Base-by-base conservation (phyloP, 139 green algal species). In the Volvox reticuliferus region DNA sequence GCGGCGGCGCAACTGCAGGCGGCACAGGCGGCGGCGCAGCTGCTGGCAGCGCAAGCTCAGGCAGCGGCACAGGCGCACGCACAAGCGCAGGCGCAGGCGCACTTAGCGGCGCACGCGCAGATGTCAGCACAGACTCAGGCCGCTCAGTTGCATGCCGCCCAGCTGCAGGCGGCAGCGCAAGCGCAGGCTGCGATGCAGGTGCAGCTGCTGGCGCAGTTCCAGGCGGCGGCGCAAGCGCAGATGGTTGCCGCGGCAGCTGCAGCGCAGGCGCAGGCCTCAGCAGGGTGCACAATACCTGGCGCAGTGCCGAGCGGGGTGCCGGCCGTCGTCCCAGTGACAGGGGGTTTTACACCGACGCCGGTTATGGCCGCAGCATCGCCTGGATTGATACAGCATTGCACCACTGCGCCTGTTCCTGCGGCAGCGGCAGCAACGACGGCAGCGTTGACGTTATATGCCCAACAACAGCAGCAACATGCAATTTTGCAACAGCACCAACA, bases 1-100 rank as follows among this genome's bases (percentile, higher is more conserved):
- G 78, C 78, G 36, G 78, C 78, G 32, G 78, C 78, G 75, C 75
- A 81, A 35, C 61, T 82, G 73, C 22, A 83, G 80, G 80, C 80
- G 82, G 82, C 63, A 0, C 33, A 79, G 63, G 82, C 65, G 63
- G 33, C 35, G 20, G 82, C 82, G 33, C 63, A 79, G 63, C 14
- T 63, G 82, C 82, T 77, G 30, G 79, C 79, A 28, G 79, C 79
- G 24, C 50, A 73, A n/a, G 26, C 37, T 22, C 75, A 81, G 75
- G 75, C 75, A 20, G 75, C 75, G 33, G 79, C 79, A n/a, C 30
- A 55, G 24, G 50, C 26, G 37, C 79, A 86, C 44, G 79, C 79
- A 3, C 50, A 73, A 24, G 79, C 79, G 12, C 28, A 21, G 28
- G 71, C 71, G 33, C 79, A 71, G 28, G 50, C 55, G 9, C 26